These are phyloP conservation scores for Selenicereus undatus DNA, from an alignment of 148 eudicot genomes.

Conservation along the genomic window DNA sequence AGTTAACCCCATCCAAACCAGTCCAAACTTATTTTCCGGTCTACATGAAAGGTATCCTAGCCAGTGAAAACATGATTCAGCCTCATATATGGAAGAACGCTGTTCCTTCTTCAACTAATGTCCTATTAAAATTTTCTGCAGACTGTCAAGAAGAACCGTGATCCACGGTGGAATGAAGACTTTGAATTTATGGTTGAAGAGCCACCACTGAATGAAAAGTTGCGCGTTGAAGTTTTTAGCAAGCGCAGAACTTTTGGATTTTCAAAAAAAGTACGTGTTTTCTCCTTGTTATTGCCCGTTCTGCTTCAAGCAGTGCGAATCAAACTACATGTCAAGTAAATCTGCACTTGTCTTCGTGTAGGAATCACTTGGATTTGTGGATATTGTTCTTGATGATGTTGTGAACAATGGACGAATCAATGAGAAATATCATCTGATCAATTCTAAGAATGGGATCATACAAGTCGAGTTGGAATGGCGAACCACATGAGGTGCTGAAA, in stretches of 20 bases:
- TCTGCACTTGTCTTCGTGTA: slow-evolving; percentile 16
- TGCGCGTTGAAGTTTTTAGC: slow-evolving; percentile 67
- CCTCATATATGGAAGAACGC: not conserved
- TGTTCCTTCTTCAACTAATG: not conserved
- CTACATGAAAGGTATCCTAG: no score
- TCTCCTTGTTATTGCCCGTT: not conserved
- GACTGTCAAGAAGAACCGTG: slow-evolving; percentile 55
- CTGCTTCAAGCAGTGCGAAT: not conserved
- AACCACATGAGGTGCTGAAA: slow-evolving; percentile 34
- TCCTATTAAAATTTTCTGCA: slow-evolving; percentile 23
- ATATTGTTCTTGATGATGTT: slow-evolving; percentile 65
- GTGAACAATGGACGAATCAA: slow-evolving; percentile 79
- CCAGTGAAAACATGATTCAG: no score
- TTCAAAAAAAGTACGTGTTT: slow-evolving; percentile 50
- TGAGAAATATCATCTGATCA: slow-evolving; percentile 69
- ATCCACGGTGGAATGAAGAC: slow-evolving; percentile 83
- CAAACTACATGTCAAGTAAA: not conserved
- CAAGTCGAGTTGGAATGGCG: slow-evolving; percentile 80
- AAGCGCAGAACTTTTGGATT: slow-evolving; percentile 53
- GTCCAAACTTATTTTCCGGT: no score
- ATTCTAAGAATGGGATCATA: slow-evolving; percentile 66
- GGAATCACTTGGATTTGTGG: slow-evolving; percentile 82
- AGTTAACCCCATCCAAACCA: not conserved
- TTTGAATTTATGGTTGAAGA: slow-evolving; percentile 78
- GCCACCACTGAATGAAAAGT: slow-evolving; percentile 61